Percentiles rank a stretch among this genome's conserved stretches.
These are phyloP conservation scores for Apophysomyces ossiformis DNA, from an alignment of 371 early-diverging fungal species.

Conservation along the genomic window DNA sequence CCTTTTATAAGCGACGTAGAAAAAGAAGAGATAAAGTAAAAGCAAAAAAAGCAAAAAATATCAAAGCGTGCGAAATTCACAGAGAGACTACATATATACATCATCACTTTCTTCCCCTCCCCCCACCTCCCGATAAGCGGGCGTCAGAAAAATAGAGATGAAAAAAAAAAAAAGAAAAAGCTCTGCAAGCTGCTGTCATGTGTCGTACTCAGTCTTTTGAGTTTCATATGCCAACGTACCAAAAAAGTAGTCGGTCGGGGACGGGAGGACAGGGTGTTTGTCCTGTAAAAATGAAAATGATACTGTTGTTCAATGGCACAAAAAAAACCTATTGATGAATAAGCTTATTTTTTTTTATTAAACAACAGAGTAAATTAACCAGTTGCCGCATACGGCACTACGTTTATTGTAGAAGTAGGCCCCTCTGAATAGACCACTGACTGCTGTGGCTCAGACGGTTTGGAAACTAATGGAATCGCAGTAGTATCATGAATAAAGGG, in stretches of 20 bases:
- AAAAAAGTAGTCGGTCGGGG: conserved; percentile 7
- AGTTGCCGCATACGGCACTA: conserved; percentile 1
- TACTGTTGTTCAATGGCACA: neutral
- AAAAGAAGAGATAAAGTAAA: neutral
- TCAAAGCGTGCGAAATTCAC: conserved; percentile 3
- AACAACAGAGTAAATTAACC: neutral
- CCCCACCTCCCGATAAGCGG: neutral
- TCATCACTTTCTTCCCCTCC: neutral
- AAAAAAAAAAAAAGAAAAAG: conserved; percentile 2
- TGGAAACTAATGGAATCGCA: conserved; percentile 13
- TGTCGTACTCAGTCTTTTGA: neutral
- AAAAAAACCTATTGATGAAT: neutral
- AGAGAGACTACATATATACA: neutral
- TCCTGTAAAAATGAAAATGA: neutral
- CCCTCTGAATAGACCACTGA: neutral
- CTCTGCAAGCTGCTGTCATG: conserved; percentile 8
- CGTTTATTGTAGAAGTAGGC: neutral
- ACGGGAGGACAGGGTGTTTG: neutral
- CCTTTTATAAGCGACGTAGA: neutral
- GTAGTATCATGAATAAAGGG: conserved; percentile 11
- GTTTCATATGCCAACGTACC: conserved; percentile 2
- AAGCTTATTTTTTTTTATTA: too few species aligned
- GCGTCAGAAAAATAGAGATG: neutral
- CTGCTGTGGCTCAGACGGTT: conserved; percentile 8
- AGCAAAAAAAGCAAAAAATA: too few species aligned